phyloP scores from a whole-genome alignment of 202 grass and related monocot genomes.

The Carex arenaria region DNA sequence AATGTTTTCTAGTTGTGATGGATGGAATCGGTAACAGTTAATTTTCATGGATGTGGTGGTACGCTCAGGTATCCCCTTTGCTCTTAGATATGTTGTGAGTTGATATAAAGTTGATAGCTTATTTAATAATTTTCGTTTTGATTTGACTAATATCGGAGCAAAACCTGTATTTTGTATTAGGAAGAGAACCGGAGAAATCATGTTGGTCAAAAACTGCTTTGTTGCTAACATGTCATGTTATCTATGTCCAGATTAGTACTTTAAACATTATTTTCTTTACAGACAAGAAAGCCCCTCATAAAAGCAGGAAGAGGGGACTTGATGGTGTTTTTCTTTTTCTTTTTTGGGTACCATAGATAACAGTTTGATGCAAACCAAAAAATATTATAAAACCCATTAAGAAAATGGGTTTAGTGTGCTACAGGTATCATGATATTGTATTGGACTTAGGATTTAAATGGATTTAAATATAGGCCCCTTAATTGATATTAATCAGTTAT shows the following conservation, averaged over 20 bases:
- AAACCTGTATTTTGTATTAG: background rate
- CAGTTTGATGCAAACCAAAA: too few species aligned
- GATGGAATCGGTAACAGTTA: background rate
- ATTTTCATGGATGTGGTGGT: background rate
- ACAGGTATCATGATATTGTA: too few species aligned
- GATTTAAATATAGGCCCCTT: too few species aligned
- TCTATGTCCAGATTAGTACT: background rate
- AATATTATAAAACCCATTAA: too few species aligned
- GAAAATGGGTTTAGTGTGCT: too few species aligned
- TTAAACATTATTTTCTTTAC: background rate
- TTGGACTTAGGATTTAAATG: too few species aligned
- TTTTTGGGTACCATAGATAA: too few species aligned
- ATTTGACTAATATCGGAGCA: background rate
- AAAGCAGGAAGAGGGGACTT: too few species aligned
- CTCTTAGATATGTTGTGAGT: background rate
- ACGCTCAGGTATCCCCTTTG: background rate
- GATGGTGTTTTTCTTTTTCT: too few species aligned
- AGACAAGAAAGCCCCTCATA: too few species aligned
- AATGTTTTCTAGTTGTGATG: background rate
- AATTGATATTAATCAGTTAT: too few species aligned
- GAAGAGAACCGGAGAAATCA: background rate
- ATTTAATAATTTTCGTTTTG: background rate
- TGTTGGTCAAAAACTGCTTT: background rate
- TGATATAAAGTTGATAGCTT: conserved; percentile 3
- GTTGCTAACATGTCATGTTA: background rate